Evolutionary conservation across 2,329 filamentous ascomycete genomes (phyloP), one percentile per base, ranked within the genome.

Genomic region (Cordyceps fumosorosea): DNA sequence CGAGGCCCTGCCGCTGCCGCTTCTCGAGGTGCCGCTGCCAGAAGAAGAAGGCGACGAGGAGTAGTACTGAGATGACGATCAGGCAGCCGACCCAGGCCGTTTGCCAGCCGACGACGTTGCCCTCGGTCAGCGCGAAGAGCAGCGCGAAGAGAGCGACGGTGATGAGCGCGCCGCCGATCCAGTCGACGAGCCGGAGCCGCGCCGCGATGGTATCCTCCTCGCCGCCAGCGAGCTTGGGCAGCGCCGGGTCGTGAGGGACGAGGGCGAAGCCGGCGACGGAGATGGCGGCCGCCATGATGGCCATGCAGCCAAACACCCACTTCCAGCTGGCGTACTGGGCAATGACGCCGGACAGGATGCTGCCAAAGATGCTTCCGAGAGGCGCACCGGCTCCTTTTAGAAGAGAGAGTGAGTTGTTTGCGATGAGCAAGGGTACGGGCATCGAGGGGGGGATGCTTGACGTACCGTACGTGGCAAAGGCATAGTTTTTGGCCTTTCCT

Each of bases 401-500:
- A 10, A 6, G 1, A 22, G 18, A 20, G 3, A 18, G 18, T 63
- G 14, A 61, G 61, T 42, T 10, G 20, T 3, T 20, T 3, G 40
- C 6, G 4, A 18, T 44, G 40, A 44, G 11, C 34, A 14, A 24
- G n/a, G 40, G 34, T 56, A 24, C 18, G 40, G 40, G 37, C 29
- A 18, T 51, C 14, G 29, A 3, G 20, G 34, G 22, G 3, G 18
- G 0, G 1, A 29, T 3, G 29, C 5, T 8, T 14, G 11, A 60
- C 75, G 62, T 69, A 81, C 80, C 80, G 63, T 88, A 89, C 24
- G 81, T 79, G 44, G 83, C 84, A 66, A 90, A 89, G 1, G 87
- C 86, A 69, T 89, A 88, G 67, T 88, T 89, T 73, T 89, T 89
- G 4, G 86, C 83, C 65, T 84, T 86, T 0, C 87, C 85, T 0